phyloP scores from a whole-genome alignment of 2,329 filamentous ascomycete genomes.

The Phoma sp. region DNA sequence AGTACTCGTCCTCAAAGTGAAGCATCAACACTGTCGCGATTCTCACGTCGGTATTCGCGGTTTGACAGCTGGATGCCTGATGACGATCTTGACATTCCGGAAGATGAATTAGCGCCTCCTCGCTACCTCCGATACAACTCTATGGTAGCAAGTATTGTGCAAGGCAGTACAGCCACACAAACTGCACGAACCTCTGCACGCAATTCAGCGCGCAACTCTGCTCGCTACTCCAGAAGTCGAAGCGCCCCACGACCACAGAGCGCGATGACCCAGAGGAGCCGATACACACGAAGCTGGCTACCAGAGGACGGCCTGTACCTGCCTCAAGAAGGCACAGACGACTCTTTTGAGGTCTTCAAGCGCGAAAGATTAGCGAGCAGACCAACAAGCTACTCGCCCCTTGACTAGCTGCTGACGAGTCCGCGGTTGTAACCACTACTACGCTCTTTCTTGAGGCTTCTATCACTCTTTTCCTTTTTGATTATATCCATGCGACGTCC shows the following conservation, averaged over 20 bases:
- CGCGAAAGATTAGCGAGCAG: slow-evolving; percentile 20
- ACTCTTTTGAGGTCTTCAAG: slow-evolving; percentile 25
- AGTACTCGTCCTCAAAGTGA: slow-evolving; percentile 13
- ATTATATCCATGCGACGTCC: slow-evolving; percentile 6
- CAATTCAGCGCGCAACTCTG: slow-evolving; percentile 3
- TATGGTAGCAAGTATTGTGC: slow-evolving; percentile 15
- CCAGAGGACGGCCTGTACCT: slow-evolving; percentile 33
- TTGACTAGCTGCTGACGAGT: slow-evolving; percentile 8
- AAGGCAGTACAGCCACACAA: slow-evolving; percentile 9
- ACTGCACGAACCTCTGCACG: slow-evolving; percentile 9
- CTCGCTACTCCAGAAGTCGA: slow-evolving; percentile 5
- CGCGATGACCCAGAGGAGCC: slow-evolving; percentile 22
- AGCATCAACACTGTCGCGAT: slow-evolving; percentile 16
- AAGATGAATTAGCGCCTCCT: slow-evolving; percentile 1
- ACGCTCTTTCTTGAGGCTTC: no score
- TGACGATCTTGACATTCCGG: slow-evolving; percentile 8
- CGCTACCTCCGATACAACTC: slow-evolving; percentile 7
- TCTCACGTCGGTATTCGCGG: slow-evolving; percentile 16
- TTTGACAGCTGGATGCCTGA: slow-evolving; percentile 13
- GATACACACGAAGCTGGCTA: slow-evolving; percentile 30
- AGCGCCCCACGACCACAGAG: slow-evolving; percentile 15
- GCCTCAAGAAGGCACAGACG: slow-evolving; percentile 26
- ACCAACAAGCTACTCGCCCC: slow-evolving; percentile 32
- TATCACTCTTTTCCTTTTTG: background rate
- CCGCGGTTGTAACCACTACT: no score